A percentile compares a stretch with the other conserved stretches of the same genome.
These are phyloP conservation scores for Suhomyces panamericanus DNA, from an alignment of 1,139 yeast species.

Conservation along the genomic window DNA sequence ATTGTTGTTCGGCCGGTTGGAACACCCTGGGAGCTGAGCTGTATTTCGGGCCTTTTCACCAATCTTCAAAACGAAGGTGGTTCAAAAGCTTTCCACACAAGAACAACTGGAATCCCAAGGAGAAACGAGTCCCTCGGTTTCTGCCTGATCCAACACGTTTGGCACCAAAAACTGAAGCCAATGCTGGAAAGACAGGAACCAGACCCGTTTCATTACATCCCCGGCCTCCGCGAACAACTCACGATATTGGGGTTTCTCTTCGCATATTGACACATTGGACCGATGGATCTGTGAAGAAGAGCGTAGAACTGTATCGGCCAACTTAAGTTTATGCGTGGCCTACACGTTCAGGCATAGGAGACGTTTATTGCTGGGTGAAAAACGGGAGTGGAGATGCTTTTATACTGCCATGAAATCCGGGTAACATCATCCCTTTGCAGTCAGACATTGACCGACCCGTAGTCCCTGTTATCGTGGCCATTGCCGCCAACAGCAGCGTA, in stretches of 20 bases:
- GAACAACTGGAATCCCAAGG: conserved; percentile 5
- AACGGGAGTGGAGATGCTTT: background rate
- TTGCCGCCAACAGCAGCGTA: conserved; percentile 32
- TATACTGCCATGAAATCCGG: conserved; percentile 10
- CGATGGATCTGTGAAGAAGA: conserved; percentile 33
- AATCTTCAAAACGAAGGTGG: conserved; percentile 6
- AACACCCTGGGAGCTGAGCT: conserved; percentile 3
- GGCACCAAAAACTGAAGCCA: conserved; percentile 7
- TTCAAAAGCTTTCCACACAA: background rate
- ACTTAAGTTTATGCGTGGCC: conserved; percentile 46
- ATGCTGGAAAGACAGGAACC: background rate
- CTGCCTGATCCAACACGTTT: background rate
- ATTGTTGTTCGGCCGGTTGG: conserved; percentile 5
- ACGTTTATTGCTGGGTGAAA: conserved; percentile 10
- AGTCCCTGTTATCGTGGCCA: conserved; percentile 33
- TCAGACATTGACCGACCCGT: conserved; percentile 21
- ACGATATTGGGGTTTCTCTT: conserved; percentile 22
- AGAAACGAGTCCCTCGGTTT: background rate
- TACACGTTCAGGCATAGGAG: conserved; percentile 4
- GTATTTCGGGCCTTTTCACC: background rate
- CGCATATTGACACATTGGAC: conserved; percentile 57
- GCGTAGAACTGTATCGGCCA: conserved; percentile 33
- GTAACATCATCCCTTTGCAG: conserved; percentile 4
- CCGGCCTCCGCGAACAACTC: conserved; percentile 3
- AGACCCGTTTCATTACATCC: background rate